Evolutionary conservation across 2,329 filamentous ascomycete genomes (phyloP).

Genomic region (Aspergillus texensis): DNA sequence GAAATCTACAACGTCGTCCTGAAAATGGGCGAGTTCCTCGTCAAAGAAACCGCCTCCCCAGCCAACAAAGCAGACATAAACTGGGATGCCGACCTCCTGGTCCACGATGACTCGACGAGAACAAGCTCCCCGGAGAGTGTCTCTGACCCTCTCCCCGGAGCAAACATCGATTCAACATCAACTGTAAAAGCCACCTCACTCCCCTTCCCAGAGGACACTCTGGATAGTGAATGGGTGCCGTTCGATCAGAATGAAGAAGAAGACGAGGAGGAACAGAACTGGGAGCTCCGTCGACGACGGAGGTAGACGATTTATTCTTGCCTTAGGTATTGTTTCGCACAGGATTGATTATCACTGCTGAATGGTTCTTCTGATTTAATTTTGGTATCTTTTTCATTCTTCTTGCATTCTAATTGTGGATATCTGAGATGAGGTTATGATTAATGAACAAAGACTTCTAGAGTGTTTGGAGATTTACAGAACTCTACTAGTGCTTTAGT

Average conservation of each 20-base stretch:
- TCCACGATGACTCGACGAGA: background rate
- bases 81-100: slow-evolving; percentile 19
- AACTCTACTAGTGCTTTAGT: background rate
- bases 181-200: background rate
- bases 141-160: background rate
- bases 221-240: slow-evolving; percentile 11
- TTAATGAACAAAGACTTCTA: background rate
- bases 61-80: slow-evolving; percentile 11
- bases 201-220: background rate
- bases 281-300: slow-evolving; percentile 13
- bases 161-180: background rate
- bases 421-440: background rate
- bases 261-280: slow-evolving; percentile 13
- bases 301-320: background rate
- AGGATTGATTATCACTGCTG: background rate
- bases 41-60: slow-evolving; percentile 14
- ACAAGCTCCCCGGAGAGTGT: background rate
- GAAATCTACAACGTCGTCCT: slow-evolving; percentile 83
- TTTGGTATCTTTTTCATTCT: background rate
- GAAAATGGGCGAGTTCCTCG: slow-evolving; percentile 75
- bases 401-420: background rate
- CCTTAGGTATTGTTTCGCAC: background rate
- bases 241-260: slow-evolving; percentile 12
- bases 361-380: background rate
- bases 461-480: no score